phyloP scores from a whole-genome alignment of 352 stramenopile species.

The Phytophthora citrophthora region DNA sequence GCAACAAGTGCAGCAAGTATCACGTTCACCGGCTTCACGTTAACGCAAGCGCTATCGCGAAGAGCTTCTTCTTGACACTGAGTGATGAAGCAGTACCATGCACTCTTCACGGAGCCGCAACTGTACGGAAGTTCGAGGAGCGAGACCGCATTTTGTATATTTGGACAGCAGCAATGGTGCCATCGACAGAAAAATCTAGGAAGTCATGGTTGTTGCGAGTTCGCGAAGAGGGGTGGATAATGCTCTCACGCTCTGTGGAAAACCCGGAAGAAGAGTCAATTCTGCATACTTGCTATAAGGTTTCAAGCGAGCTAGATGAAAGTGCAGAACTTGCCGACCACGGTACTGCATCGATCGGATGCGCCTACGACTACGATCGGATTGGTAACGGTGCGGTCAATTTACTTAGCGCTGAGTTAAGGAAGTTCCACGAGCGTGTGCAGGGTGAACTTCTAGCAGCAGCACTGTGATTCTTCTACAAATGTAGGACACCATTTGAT shows the following conservation, averaged over 20 bases:
- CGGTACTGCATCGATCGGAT: neutral
- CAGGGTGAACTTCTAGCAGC: constrained; percentile 7
- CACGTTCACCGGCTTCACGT: constrained; percentile 22
- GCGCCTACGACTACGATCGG: constrained; percentile 3
- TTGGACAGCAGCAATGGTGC: constrained; percentile 24
- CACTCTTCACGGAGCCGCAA: constrained; percentile 20
- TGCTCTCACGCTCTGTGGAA: constrained; percentile 14
- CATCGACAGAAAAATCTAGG: neutral
- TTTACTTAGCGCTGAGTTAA: constrained; percentile 19
- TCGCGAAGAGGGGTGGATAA: constrained; percentile 25
- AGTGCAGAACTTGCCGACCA: neutral
- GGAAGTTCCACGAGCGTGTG: constrained; percentile 19
- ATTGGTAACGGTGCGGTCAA: constrained; percentile 12
- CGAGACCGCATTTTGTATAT: constrained; percentile 27
- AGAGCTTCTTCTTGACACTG: constrained; percentile 26
- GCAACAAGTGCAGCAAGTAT: constrained; percentile 14
- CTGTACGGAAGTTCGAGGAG: constrained; percentile 23
- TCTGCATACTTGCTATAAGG: constrained; percentile 25
- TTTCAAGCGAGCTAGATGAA: constrained; percentile 15
- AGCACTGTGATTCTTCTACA: neutral
- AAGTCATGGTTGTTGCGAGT: constrained; percentile 13
- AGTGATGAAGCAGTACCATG: neutral
- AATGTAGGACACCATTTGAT: too few relatives aligned
- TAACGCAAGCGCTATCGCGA: constrained; percentile 23
- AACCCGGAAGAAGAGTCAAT: constrained; percentile 21